Evolutionary conservation across 805 yeast species (phyloP), one percentile per base, ranked within the genome.

Genomic region (Suhomyces xylopsoci): DNA sequence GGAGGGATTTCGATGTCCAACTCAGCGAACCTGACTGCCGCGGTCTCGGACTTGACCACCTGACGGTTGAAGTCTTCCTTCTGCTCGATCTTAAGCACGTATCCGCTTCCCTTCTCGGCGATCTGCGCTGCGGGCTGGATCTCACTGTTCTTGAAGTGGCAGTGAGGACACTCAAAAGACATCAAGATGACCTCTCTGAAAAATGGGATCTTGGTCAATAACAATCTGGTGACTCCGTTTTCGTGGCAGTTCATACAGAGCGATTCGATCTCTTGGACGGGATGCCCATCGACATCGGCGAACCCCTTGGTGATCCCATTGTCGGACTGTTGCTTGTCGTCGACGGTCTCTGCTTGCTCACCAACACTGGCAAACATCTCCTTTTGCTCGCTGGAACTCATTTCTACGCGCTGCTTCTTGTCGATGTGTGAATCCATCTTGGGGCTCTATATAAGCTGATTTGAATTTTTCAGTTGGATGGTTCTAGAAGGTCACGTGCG

Each of bases 131-230:
- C 99, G n/a, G 97, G 88, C 76, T 94, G 99, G 60, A 94, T 82
- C 72, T 94, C 99, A 40, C 90, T 82, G 77, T 90, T 93, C 67
- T 86, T 88, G 66, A 90, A 83, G 0, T 90, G 89, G 76, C 99
- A 94, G 70, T 92, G 97, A 25, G 94, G 93, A 71, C 99, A 94
- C 59, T 85, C 89, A 69, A 94, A 94, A 1, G 97, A 91, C 96
- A 94, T 93, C 52, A 94, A 68, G 49, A 94, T 88, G 49, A 94
- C 83, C 68, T 94, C 97, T 58, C 92, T 78, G 74, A 94, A 94
- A 63, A 77, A 90, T 17, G 99, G 99, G 62, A 94, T 94, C 50
- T 84, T 79, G 12, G 99, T 94, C 62, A 94, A 76, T 43, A 94
- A 76, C 67, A 94, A 69, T 59, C 96, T 76, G 4, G 99, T 94